These are phyloP conservation scores for Erodium chrysanthum DNA, from an alignment of 441 rosid genomes.

Conservation along the genomic window DNA sequence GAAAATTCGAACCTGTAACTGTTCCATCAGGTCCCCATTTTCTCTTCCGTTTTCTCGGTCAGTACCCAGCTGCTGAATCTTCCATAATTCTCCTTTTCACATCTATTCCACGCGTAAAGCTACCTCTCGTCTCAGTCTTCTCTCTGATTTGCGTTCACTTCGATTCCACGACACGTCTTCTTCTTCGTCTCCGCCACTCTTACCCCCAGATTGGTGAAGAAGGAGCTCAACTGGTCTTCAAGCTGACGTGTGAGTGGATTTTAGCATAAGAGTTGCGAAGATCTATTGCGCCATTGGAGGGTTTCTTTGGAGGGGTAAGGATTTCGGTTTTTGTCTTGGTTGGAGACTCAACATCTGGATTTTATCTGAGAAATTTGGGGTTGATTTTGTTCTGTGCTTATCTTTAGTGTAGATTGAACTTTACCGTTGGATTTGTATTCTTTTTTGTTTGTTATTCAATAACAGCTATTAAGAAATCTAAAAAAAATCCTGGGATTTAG, in stretches of 20 bases:
- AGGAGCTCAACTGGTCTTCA: neutral
- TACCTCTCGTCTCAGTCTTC: neutral
- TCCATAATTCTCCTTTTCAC: neutral
- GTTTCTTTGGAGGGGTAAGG: neutral
- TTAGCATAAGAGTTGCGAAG: neutral
- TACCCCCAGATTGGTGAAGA: neutral
- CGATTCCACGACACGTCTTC: conserved; percentile 2
- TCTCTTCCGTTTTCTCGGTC: neutral
- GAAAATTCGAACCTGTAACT: conserved; percentile 6
- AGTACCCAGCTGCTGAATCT: neutral
- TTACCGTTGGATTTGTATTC: neutral
- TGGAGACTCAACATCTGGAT: no score
- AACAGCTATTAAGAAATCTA: neutral
- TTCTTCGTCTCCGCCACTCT: neutral
- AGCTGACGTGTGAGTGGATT: neutral
- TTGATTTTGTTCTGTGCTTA: neutral
- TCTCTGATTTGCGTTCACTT: neutral
- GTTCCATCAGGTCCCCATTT: conserved; percentile 7
- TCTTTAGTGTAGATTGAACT: neutral
- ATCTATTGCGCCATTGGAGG: conserved; percentile 1
- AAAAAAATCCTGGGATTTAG: neutral
- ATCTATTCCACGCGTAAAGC: neutral
- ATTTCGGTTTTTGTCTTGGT: neutral
- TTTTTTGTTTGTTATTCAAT: no score
- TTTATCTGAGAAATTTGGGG: neutral